Evolutionary conservation across 1,284 basidiomycete genomes (phyloP).

Genomic region (Puccinia hordei): DNA sequence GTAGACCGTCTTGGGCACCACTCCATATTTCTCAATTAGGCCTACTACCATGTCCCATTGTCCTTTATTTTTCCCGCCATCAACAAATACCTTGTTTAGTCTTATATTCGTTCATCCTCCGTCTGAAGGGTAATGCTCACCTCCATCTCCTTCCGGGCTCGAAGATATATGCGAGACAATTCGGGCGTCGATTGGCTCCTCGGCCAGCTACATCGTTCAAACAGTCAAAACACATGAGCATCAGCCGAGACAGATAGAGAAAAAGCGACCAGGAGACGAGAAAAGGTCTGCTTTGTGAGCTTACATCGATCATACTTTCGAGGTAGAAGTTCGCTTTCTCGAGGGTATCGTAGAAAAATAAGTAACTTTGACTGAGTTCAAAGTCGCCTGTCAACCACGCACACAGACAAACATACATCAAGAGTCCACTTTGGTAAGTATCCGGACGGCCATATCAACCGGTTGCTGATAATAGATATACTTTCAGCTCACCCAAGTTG

Average conservation of each 20-base stretch:
- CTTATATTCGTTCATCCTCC: constrained; percentile 14
- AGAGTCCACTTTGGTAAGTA: neutral
- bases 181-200: constrained; percentile 78
- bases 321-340: constrained; percentile 95
- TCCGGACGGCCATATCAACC: constrained; percentile 12
- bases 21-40: constrained; percentile 77
- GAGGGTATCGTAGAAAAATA: constrained; percentile 92
- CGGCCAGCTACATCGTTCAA: constrained; percentile 65
- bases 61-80: constrained; percentile 45
- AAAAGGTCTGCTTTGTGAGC: neutral
- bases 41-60: constrained; percentile 83
- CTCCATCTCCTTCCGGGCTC: constrained; percentile 84
- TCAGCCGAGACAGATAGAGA: too few relatives aligned
- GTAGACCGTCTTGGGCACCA: constrained; percentile 72
- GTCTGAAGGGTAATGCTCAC: constrained; percentile 64
- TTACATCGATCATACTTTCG: constrained; percentile 74
- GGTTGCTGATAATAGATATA: constrained; percentile 36
- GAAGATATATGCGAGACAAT: constrained; percentile 74
- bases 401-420: neutral
- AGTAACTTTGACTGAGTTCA: constrained; percentile 67
- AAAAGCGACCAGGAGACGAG: neutral
- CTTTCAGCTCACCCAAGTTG: constrained; percentile 72
- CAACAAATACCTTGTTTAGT: too few relatives aligned
- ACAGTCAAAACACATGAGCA: too few relatives aligned
- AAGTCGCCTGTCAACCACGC: neutral